Conservation (phyloP, 1,284 basidiomycete species). For the Sutorius eximius region DNA sequence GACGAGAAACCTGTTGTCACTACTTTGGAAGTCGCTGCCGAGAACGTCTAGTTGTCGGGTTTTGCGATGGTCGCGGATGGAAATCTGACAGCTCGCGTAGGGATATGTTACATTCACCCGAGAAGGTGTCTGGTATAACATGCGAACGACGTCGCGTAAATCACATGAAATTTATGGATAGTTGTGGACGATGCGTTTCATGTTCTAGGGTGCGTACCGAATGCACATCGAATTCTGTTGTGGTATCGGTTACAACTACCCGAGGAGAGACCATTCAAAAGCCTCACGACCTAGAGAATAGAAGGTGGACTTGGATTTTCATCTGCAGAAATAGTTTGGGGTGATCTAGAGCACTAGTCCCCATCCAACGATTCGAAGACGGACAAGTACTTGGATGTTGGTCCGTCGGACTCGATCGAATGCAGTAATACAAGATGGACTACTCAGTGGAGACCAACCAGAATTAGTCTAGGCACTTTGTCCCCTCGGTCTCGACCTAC, state of each 20-base stretch:
- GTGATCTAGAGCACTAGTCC: not conserved
- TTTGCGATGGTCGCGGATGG: not conserved
- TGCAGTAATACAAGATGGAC: not conserved
- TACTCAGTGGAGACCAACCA: not conserved
- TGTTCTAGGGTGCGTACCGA: conserved; percentile 2
- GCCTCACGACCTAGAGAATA: not conserved
- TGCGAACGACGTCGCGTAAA: not conserved
- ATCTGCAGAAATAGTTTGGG: not conserved
- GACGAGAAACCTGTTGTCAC: conserved; percentile 7
- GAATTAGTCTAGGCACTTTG: not conserved
- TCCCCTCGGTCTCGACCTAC: not conserved
- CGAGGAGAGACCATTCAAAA: not conserved
- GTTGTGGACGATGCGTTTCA: conserved; percentile 7
- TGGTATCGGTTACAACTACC: not conserved
- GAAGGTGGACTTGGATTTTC: conserved; percentile 32
- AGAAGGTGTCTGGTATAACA: not conserved
- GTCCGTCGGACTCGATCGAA: not conserved
- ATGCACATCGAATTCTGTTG: not conserved
- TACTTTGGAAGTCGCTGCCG: not conserved
- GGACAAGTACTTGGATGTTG: too few species aligned
- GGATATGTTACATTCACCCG: not conserved
- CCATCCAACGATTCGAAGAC: too few species aligned
- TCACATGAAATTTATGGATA: conserved; percentile 2
- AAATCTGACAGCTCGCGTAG: not conserved
- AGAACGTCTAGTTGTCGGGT: conserved; percentile 19